Percentiles rank a stretch among this genome's conserved stretches.
Evolutionary conservation across 768 basidiomycete genomes (phyloP).

Genomic region (Tricholoma matsutake): DNA sequence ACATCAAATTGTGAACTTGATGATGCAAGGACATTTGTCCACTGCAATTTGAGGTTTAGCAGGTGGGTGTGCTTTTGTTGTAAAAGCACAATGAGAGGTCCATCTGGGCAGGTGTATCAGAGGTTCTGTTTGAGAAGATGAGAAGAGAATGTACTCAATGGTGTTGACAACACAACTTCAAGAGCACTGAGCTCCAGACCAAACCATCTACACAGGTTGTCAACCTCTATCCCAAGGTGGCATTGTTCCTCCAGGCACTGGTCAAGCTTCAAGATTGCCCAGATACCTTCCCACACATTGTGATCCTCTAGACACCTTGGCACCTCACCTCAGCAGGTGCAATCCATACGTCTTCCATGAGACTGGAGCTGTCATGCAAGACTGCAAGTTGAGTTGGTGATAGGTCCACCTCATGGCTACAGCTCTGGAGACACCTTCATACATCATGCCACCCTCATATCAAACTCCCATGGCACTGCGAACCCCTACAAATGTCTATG

Average conservation of each 20-base stretch:
- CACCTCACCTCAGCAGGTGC: conserved; percentile 6
- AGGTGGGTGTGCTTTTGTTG: conserved; percentile 13
- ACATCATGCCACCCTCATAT: no score
- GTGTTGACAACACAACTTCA: conserved; percentile 16
- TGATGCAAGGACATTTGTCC: conserved; percentile 18
- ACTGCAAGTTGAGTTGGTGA: conserved; percentile 25
- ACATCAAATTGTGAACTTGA: conserved; percentile 1
- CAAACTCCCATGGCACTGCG: no score
- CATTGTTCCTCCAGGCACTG: conserved; percentile 15
- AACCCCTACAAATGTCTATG: no score
- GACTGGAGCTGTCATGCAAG: conserved; percentile 18
- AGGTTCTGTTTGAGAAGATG: no score
- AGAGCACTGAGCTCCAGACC: conserved; percentile 24
- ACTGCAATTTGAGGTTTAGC: conserved; percentile 12
- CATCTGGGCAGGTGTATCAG: no score
- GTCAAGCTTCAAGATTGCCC: conserved; percentile 12
- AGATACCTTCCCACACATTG: conserved; percentile 13
- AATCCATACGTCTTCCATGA: conserved; percentile 40
- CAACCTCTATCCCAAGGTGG: conserved; percentile 10
- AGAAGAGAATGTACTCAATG: conserved; percentile 14
- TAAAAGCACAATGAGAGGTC: conserved; percentile 2
- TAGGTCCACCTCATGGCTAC: no score
- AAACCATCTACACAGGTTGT: conserved; percentile 36
- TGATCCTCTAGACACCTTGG: conserved; percentile 33
- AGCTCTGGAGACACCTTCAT: no score